phyloP scores from a whole-genome alignment of 2,329 filamentous ascomycete species.

The Alternaria gaisen region DNA sequence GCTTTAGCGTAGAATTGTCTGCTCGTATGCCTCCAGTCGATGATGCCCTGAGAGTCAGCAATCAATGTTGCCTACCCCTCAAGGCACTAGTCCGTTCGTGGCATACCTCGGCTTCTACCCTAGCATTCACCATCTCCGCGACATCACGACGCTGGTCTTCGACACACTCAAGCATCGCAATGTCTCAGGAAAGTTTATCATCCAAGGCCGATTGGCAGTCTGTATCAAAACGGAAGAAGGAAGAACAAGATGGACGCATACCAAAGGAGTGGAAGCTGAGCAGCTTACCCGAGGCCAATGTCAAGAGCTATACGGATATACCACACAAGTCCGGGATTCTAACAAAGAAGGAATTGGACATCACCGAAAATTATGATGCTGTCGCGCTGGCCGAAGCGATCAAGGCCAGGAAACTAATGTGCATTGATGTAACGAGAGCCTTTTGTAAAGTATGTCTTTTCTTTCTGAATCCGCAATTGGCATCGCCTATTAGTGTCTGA shows the following conservation, averaged over 20 bases:
- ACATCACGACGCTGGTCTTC: not conserved
- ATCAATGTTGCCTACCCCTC: slow-evolving; percentile 23
- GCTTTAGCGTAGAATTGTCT: not conserved
- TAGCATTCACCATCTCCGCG: slow-evolving; percentile 7
- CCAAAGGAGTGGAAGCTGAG: slow-evolving; percentile 56
- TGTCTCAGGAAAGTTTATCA: slow-evolving; percentile 21
- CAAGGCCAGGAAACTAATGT: slow-evolving; percentile 44
- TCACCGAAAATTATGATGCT: slow-evolving; percentile 65
- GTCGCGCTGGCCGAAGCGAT: slow-evolving; percentile 51
- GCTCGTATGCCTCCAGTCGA: not conserved
- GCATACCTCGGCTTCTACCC: slow-evolving; percentile 26
- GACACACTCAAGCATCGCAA: slow-evolving; percentile 13
- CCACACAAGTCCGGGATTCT: slow-evolving; percentile 64
- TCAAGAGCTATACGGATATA: slow-evolving; percentile 53
- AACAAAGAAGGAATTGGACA: slow-evolving; percentile 59
- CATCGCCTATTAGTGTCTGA: slow-evolving; percentile 2
- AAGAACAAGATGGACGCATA: slow-evolving; percentile 53
- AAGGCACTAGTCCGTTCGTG: slow-evolving; percentile 17
- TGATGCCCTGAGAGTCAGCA: not conserved
- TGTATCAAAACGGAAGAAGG: slow-evolving; percentile 55
- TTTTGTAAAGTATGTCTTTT: slow-evolving; percentile 53
- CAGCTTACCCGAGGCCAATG: slow-evolving; percentile 27
- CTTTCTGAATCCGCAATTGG: not conserved
- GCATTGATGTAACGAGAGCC: slow-evolving; percentile 51
- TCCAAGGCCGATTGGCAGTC: slow-evolving; percentile 48